These are phyloP conservation scores for Arctium minus DNA, from an alignment of 129 eudicot genomes.

Conservation along the genomic window DNA sequence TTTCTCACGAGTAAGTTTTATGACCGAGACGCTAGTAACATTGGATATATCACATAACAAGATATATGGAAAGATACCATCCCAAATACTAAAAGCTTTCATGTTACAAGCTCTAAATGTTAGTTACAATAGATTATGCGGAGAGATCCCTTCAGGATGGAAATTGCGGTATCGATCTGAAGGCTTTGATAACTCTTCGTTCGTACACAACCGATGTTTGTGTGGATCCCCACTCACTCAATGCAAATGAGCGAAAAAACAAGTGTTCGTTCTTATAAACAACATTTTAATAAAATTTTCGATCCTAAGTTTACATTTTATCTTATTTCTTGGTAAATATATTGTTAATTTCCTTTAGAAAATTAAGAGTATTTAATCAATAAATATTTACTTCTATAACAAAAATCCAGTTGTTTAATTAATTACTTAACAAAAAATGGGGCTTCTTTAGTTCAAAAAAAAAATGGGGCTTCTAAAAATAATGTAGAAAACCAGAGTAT, in stretches of 20 bases:
- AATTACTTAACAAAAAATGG: neutral
- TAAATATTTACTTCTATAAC: neutral
- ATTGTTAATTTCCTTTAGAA: neutral
- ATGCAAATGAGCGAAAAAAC: constrained; percentile 22
- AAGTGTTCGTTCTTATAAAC: neutral
- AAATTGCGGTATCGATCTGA: constrained; percentile 35
- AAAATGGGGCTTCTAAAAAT: no score
- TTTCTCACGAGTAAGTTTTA: constrained; percentile 31
- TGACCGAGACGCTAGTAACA: neutral
- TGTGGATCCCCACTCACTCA: constrained; percentile 45
- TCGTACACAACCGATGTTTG: constrained; percentile 40
- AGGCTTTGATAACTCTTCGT: constrained; percentile 39
- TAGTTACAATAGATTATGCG: constrained; percentile 41
- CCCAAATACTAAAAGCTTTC: constrained; percentile 21
- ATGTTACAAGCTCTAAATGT: constrained; percentile 28
- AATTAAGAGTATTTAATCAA: neutral
- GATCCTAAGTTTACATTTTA: neutral
- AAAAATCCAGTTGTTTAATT: neutral
- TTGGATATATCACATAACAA: constrained; percentile 40
- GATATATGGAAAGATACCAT: constrained; percentile 42
- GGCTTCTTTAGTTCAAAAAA: no score
- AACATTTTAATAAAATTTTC: neutral
- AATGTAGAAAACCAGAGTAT: neutral
- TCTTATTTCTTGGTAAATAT: neutral
- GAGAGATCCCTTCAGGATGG: constrained; percentile 47